Conservation (phyloP, 2,329 filamentous ascomycete genomes). For the Sporothrix humicola region DNA sequence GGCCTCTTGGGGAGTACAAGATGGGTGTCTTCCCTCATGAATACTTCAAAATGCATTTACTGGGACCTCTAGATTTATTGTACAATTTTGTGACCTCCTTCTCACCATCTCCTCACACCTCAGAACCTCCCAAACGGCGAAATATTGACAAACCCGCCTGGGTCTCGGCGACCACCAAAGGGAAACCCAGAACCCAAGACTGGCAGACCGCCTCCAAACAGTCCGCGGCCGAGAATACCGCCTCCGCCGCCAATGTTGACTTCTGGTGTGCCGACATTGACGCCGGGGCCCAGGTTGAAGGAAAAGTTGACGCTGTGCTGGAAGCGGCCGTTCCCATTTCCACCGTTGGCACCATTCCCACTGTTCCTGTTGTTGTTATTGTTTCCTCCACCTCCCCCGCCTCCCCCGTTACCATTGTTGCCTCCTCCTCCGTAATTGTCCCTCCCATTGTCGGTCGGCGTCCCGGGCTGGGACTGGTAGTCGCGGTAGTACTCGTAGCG, state of each 20-base stretch:
- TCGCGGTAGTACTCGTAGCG: conserved; percentile 34
- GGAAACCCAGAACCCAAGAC: conserved; percentile 32
- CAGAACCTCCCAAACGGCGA: conserved; percentile 21
- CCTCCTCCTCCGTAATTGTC: background rate
- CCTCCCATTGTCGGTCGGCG: conserved; percentile 26
- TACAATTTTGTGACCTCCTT: background rate
- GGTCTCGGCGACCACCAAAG: conserved; percentile 24
- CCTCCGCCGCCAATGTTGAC: conserved; percentile 17
- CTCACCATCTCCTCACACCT: background rate
- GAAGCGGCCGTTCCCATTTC: conserved; percentile 21
- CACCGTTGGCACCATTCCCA: background rate
- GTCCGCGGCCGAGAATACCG: conserved; percentile 1
- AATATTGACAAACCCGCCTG: conserved; percentile 31
- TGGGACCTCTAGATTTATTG: background rate
- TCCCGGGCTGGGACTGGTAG: conserved; percentile 31
- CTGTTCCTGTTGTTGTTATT: conserved; percentile 7
- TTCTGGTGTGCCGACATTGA: conserved; percentile 21
- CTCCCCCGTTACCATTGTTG: background rate
- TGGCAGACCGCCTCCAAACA: conserved; percentile 29
- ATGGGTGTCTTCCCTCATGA: too few relatives aligned
- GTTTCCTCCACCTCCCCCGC: background rate
- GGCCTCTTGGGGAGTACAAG: background rate
- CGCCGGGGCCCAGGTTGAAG: conserved; percentile 27
- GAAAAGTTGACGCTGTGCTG: conserved; percentile 31
- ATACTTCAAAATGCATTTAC: background rate